Evolutionary conservation across 2,329 filamentous ascomycete species (phyloP).

Genomic region (Chaetomium globosum): DNA sequence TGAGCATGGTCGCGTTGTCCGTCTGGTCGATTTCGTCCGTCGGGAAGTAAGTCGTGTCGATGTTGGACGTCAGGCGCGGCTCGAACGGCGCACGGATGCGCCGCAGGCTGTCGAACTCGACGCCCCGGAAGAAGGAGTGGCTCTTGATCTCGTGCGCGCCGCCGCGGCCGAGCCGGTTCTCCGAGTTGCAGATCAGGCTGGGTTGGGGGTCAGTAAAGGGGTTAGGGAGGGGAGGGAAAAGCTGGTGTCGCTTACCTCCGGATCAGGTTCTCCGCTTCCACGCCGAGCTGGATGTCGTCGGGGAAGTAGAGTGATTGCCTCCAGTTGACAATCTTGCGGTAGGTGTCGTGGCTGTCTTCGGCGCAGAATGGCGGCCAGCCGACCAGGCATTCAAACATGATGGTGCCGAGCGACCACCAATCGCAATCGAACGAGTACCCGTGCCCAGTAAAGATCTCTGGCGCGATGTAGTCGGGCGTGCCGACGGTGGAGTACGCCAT

Average conservation of each 20-base stretch:
- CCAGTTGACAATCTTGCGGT: constrained; percentile 99
- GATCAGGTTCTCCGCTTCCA: constrained; percentile 89
- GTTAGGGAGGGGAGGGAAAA: too few species aligned
- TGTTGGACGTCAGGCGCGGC: constrained; percentile 86
- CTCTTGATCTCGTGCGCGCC: constrained; percentile 90
- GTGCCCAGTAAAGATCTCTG: constrained; percentile 95
- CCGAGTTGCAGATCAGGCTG: constrained; percentile 90
- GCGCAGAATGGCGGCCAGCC: constrained; percentile 99
- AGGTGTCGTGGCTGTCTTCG: constrained; percentile 95
- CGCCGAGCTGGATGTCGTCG: constrained; percentile 85
- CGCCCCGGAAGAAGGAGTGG: constrained; percentile 95
- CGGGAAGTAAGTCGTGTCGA: constrained; percentile 98
- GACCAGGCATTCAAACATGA: constrained; percentile 99
- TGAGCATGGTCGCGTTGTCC: constrained; percentile 84
- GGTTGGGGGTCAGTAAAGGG: neutral
- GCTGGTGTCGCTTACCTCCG: constrained; percentile 65
- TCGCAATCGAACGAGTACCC: constrained; percentile 97
- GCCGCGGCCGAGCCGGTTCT: constrained; percentile 84
- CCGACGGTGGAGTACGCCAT: constrained; percentile 99
- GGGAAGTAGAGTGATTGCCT: constrained; percentile 94
- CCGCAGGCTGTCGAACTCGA: constrained; percentile 90
- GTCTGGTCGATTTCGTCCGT: constrained; percentile 98
- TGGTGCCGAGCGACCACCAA: constrained; percentile 98
- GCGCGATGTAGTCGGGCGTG: constrained; percentile 97
- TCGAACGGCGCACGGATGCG: constrained; percentile 95